Evolutionary conservation across 148 eudicot genomes (phyloP), one percentile per base, ranked within the genome.

Genomic region (Pharnaceum exiguum): DNA sequence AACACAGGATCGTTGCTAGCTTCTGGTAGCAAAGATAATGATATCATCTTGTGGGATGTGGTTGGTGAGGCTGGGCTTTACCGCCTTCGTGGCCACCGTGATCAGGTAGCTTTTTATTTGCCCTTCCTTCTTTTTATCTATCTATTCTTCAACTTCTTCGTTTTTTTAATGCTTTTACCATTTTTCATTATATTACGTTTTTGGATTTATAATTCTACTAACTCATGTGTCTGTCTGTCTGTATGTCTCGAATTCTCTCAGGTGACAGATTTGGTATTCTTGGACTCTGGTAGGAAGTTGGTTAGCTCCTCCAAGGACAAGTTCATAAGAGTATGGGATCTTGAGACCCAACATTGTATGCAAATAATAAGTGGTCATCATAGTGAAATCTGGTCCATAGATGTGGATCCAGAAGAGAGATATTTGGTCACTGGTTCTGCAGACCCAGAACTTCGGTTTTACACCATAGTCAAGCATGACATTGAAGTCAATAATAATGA

Each of bases 241-340:
- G 38, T 38, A 19, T 42, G 43, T 51, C 62, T 13, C 39, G 5
- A 40, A 31, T 51, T 70, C n/a, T n/a, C n/a, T 60, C 60, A 93
- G 99, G 91, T 93, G 45, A 93, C 98, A 11, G 96, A 89, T 45
- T 74, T 93, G 67, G 85, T 78, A 16, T 93, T 93, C 71, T 70
- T 93, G 71, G 95, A 85, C 71, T 76, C 82, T 35, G 81, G 85
- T 43, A 85, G 83, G 66, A 93, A 81, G 64, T 71, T 93, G 67
- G 86, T 88, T 55, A 93, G 91, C 68, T 85, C 96, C n/a, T 93
- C 99, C 9, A 93, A 93, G 67, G 99, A 93, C 82, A 93, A 88
- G 60, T 88, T 83, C 54, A 65, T 93, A 60, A 88, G 96, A 72
- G 89, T 93, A 51, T 88, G 99, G 99, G 99, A 93, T 77, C 84